Percentiles rank a stretch among this genome's conserved stretches.
phyloP scores from a whole-genome alignment of 371 early-diverging fungal species.

The Mucor circinelloides region DNA sequence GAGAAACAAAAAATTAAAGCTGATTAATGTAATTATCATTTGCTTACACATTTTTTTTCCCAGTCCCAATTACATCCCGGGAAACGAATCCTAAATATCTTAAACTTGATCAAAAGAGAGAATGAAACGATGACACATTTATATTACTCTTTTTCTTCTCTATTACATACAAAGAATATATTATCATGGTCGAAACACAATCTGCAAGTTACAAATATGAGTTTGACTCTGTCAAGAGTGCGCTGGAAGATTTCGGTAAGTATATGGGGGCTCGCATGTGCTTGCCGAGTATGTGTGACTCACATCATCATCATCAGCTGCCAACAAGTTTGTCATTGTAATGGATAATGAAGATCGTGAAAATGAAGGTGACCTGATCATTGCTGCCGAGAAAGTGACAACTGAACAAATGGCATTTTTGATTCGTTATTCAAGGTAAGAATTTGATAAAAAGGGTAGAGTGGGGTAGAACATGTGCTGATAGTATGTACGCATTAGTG shows the following conservation, averaged over 20 bases:
- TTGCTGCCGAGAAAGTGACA: conserved; percentile 89
- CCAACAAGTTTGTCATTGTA: conserved; percentile 82
- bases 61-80: conserved; percentile 4
- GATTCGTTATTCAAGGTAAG: conserved; percentile 86
- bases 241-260: conserved; percentile 77
- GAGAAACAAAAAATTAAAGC: conserved; percentile 2
- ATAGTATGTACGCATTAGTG: conserved; percentile 53
- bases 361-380: conserved; percentile 97
- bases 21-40: conserved; percentile 6
- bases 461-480: not conserved
- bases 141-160: not conserved
- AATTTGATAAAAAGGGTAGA: not conserved
- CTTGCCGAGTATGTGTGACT: not conserved
- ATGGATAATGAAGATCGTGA: conserved; percentile 97
- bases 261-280: not conserved
- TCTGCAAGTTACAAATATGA: conserved; percentile 1
- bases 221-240: conserved; percentile 78
- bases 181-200: conserved; percentile 18
- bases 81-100: not conserved
- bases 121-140: not conserved
- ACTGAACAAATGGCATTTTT: conserved; percentile 93
- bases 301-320: conserved; percentile 32
- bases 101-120: not conserved
- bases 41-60: conserved; percentile 12
- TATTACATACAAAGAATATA: not conserved